A percentile compares a stretch with the other conserved stretches of the same genome.
Evolutionary conservation across 306 rosid species (phyloP).

Genomic region (Casuarina glauca): DNA sequence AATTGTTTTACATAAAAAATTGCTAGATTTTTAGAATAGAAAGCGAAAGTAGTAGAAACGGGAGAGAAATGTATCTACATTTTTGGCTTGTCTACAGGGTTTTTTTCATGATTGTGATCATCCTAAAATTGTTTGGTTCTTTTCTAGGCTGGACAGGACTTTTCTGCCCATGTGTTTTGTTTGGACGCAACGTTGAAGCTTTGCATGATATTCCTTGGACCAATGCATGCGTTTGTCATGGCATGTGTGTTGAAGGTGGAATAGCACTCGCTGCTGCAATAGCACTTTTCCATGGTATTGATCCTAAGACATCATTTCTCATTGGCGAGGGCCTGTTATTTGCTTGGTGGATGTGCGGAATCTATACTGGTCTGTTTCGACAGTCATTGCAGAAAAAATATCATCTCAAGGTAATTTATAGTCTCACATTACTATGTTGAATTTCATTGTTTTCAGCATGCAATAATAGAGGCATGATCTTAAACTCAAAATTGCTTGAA

Average conservation of each 20-base stretch:
- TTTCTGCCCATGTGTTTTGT: slow-evolving; percentile 72
- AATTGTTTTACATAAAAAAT: neutral
- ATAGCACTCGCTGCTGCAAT: slow-evolving; percentile 57
- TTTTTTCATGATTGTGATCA: neutral
- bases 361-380: slow-evolving; percentile 70
- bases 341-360: slow-evolving; percentile 87
- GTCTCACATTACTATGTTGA: neutral
- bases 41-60: neutral
- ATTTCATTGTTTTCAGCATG: neutral
- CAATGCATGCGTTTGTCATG: slow-evolving; percentile 68
- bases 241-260: slow-evolving; percentile 64
- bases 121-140: neutral
- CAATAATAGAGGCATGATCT: neutral
- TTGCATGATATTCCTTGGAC: slow-evolving; percentile 60
- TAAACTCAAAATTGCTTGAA: neutral
- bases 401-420: slow-evolving; percentile 54
- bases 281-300: slow-evolving; percentile 52
- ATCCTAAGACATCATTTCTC: slow-evolving; percentile 63
- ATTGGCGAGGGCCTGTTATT: slow-evolving; percentile 61
- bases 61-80: neutral
- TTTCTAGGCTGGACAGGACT: slow-evolving; percentile 66
- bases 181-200: slow-evolving; percentile 64
- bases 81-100: neutral
- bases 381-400: slow-evolving; percentile 67
- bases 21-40: neutral